These are phyloP conservation scores for Auricularia sp. DNA, from an alignment of 768 basidiomycete species.

Conservation along the genomic window DNA sequence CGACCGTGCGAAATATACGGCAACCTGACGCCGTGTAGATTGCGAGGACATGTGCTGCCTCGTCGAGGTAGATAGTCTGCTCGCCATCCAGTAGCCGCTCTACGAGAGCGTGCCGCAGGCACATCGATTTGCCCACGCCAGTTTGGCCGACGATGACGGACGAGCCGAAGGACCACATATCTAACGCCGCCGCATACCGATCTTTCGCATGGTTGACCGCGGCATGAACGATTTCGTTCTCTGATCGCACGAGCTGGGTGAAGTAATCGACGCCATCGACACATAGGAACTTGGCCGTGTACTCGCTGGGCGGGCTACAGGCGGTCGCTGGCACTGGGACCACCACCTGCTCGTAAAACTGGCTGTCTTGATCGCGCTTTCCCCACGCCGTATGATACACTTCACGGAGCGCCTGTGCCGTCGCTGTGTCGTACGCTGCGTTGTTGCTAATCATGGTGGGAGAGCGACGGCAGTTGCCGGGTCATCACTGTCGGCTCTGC, in stretches of 20 bases:
- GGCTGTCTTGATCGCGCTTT: not conserved
- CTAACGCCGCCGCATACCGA: not conserved
- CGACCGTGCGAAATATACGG: not conserved
- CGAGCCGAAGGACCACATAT: not conserved
- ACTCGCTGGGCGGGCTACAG: not conserved
- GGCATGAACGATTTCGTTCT: not conserved
- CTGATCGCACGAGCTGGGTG: not conserved
- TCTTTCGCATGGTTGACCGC: not conserved
- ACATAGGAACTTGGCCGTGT: not conserved
- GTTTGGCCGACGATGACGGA: not conserved
- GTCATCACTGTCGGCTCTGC: no score
- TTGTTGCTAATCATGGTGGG: no score
- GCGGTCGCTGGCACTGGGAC: not conserved
- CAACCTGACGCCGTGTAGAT: not conserved
- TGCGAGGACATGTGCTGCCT: not conserved
- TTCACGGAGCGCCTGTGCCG: not conserved
- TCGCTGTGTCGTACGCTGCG: no score
- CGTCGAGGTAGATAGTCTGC: not conserved
- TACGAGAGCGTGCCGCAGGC: not conserved
- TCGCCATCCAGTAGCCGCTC: not conserved
- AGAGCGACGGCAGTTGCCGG: no score
- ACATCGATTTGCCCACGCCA: not conserved
- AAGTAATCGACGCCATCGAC: not conserved
- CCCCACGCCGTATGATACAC: not conserved
- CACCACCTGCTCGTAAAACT: not conserved